Conservation (phyloP, 2,329 filamentous ascomycete species). For the Leptographium lundbergii region DNA sequence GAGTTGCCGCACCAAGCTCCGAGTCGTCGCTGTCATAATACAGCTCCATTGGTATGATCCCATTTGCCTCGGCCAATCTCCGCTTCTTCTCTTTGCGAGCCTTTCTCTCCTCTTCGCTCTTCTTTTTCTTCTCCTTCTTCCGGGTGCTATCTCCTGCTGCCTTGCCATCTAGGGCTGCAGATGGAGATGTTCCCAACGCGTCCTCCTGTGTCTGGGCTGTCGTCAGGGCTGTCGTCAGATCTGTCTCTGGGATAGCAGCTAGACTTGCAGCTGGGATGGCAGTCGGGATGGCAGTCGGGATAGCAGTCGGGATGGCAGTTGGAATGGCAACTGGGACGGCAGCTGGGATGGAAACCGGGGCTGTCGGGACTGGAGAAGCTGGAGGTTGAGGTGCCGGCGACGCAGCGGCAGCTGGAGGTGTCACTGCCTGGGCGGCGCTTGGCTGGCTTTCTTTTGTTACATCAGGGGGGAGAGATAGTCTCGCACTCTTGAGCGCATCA, state of each 20-base stretch:
- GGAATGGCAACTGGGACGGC: neutral
- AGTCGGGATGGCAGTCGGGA: neutral
- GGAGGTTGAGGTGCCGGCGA: neutral
- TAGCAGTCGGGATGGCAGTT: neutral
- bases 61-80: constrained; percentile 75
- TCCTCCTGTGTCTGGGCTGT: neutral
- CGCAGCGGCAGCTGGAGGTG: neutral
- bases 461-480: constrained; percentile 18
- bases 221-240: neutral
- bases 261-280: neutral
- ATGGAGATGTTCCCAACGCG: neutral
- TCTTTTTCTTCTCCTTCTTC: constrained; percentile 94
- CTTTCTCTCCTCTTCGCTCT: constrained; percentile 83
- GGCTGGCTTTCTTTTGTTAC: constrained; percentile 38
- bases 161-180: neutral
- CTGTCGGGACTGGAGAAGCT: neutral
- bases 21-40: constrained; percentile 55
- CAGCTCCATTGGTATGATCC: constrained; percentile 73
- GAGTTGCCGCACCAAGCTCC: constrained; percentile 21
- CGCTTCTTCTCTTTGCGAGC: constrained; percentile 84
- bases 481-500: constrained; percentile 59
- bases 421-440: neutral
- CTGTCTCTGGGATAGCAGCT: no score
- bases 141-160: constrained; percentile 31
- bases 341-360: neutral